phyloP scores from a whole-genome alignment of 2,329 filamentous ascomycete species.

The Mycosphaerelloides madeirae region DNA sequence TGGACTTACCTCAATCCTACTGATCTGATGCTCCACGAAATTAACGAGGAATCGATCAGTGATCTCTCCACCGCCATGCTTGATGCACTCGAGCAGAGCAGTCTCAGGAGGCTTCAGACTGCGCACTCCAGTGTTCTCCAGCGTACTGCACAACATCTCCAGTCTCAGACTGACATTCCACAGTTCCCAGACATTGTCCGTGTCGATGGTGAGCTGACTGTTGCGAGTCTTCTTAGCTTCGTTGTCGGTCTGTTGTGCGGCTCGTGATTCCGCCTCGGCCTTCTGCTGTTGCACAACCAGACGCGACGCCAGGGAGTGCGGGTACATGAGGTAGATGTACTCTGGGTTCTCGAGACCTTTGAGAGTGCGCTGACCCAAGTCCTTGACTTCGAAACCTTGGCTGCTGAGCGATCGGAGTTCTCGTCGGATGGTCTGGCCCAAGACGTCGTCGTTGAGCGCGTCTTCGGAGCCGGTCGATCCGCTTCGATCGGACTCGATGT shows the following conservation, averaged over 20 bases:
- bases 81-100: constrained; percentile 71
- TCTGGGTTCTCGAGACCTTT: constrained; percentile 98
- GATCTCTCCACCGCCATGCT: constrained; percentile 71
- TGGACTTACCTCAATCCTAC: constrained; percentile 79
- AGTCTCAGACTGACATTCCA: constrained; percentile 86
- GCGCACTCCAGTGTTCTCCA: constrained; percentile 65
- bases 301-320: constrained; percentile 77
- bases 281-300: constrained; percentile 63
- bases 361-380: constrained; percentile 88
- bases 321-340: constrained; percentile 91
- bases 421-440: constrained; percentile 73
- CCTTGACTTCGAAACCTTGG: constrained; percentile 94
- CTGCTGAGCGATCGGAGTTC: constrained; percentile 82
- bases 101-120: constrained; percentile 75
- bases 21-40: constrained; percentile 92
- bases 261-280: constrained; percentile 38
- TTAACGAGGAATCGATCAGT: constrained; percentile 83
- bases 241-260: constrained; percentile 27
- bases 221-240: constrained; percentile 54
- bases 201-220: constrained; percentile 70
- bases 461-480: constrained; percentile 68
- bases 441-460: constrained; percentile 67
- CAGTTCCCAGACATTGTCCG: constrained; percentile 79
- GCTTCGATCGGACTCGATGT: constrained; percentile 74
- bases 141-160: constrained; percentile 84